Conservation (phyloP, 805 yeast species). For the Yamadazyma laniorum region DNA sequence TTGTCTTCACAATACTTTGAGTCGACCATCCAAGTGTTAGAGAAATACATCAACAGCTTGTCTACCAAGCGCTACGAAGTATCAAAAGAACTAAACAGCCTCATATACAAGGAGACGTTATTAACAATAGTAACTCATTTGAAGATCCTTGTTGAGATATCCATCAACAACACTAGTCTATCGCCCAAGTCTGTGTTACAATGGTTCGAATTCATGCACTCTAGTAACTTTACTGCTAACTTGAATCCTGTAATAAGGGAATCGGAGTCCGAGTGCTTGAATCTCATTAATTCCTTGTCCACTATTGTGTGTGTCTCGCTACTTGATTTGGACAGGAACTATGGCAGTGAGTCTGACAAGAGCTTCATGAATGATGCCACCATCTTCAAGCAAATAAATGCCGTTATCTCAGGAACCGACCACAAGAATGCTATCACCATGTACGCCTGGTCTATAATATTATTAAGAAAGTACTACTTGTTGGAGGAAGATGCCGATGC, state of each 20-base stretch:
- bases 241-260: conserved; percentile 25
- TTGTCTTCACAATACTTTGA: conserved; percentile 30
- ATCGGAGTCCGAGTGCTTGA: conserved; percentile 23
- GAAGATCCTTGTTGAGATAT: conserved; percentile 39
- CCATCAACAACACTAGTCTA: conserved; percentile 36
- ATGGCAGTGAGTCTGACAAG: conserved; percentile 20
- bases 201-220: conserved; percentile 59
- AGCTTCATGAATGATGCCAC: conserved; percentile 27
- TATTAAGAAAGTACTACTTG: conserved; percentile 50
- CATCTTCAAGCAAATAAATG: conserved; percentile 40
- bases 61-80: conserved; percentile 1
- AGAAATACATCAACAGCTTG: neutral
- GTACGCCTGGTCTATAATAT: conserved; percentile 66
- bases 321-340: conserved; percentile 54
- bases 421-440: conserved; percentile 48
- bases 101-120: conserved; percentile 29
- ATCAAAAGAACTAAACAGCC: conserved; percentile 19
- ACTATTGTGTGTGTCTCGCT: conserved; percentile 51
- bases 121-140: conserved; percentile 32
- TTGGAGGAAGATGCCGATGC: conserved; percentile 37
- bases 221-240: conserved; percentile 23
- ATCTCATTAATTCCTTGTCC: conserved; percentile 43
- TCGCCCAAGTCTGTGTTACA: conserved; percentile 31
- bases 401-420: conserved; percentile 33
- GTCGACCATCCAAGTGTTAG: conserved; percentile 19